Evolutionary conservation across 352 stramenopile genomes (phyloP).

Genomic region (Elongisporangium prolatum): DNA sequence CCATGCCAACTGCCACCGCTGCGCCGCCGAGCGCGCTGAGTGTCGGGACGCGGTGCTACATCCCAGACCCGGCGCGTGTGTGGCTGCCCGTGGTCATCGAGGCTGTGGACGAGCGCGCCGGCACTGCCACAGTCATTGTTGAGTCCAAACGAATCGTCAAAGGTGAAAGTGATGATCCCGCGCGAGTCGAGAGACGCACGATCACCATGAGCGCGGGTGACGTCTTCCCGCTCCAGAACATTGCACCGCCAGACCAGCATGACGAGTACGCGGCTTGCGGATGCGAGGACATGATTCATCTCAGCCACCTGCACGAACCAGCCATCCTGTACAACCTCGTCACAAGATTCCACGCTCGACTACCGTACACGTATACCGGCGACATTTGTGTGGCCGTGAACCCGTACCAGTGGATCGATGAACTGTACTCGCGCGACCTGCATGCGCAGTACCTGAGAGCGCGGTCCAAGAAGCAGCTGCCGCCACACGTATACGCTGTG

Average conservation of each 20-base stretch:
- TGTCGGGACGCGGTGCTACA: constrained; percentile 67
- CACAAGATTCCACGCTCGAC: constrained; percentile 61
- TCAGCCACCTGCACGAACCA: constrained; percentile 88
- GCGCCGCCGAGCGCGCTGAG: constrained; percentile 27
- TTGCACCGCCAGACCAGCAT: constrained; percentile 9
- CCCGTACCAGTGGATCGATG: constrained; percentile 89
- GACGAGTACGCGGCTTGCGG: constrained; percentile 10
- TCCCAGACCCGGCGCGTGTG: constrained; percentile 53
- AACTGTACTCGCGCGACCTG: constrained; percentile 69
- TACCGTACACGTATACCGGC: constrained; percentile 94
- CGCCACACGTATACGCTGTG: constrained; percentile 70
- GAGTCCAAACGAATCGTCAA: constrained; percentile 22
- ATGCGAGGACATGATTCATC: constrained; percentile 74
- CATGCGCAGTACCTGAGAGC: constrained; percentile 61
- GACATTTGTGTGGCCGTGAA: constrained; percentile 97
- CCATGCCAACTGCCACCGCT: constrained; percentile 4
- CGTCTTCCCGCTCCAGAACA: constrained; percentile 67
- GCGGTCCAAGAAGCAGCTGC: constrained; percentile 36
- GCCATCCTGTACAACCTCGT: constrained; percentile 88
- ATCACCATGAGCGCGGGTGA: constrained; percentile 28
- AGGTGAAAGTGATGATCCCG: constrained; percentile 15
- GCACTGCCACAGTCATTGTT: constrained; percentile 37
- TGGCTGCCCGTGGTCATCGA: constrained; percentile 77
- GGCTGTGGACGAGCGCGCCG: constrained; percentile 39
- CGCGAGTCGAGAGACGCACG: constrained; percentile 17